phyloP scores from a whole-genome alignment of 1,139 yeast species.

The Geotrichum macrosporum region DNA sequence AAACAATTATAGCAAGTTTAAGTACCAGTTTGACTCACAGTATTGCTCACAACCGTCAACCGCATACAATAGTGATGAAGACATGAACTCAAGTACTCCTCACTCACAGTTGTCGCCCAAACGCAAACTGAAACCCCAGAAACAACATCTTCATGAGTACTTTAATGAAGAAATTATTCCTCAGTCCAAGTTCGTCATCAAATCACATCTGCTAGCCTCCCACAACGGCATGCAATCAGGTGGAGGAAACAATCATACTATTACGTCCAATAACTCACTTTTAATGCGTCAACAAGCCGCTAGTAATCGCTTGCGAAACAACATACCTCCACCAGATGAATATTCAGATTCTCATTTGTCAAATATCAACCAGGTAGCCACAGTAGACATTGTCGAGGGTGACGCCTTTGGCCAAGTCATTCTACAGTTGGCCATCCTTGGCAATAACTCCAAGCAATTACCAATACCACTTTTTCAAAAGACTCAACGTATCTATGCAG shows the following conservation, averaged over 20 bases:
- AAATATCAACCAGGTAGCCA: constrained; percentile 16
- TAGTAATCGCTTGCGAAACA: background rate
- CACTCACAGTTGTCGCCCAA: background rate
- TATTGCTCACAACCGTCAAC: constrained; percentile 23
- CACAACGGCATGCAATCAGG: background rate
- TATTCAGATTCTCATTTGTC: too few relatives aligned
- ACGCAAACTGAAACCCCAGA: background rate
- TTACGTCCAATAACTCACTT: constrained; percentile 1
- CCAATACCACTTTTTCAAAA: constrained; percentile 22
- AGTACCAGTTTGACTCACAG: constrained; percentile 20
- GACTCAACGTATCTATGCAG: constrained; percentile 25
- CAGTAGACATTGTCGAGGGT: constrained; percentile 24
- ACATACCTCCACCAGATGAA: background rate
- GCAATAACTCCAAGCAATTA: constrained; percentile 5
- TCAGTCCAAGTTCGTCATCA: constrained; percentile 22
- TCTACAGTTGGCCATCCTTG: constrained; percentile 21
- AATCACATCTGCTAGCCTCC: constrained; percentile 5
- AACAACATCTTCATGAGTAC: too few relatives aligned
- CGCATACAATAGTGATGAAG: constrained; percentile 19
- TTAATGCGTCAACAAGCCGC: background rate
- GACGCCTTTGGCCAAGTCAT: constrained; percentile 26
- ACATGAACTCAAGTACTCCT: constrained; percentile 6
- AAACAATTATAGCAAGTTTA: constrained; percentile 20
- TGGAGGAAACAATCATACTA: background rate
- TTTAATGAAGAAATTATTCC: constrained; percentile 19